phyloP scores from a whole-genome alignment of 306 rosid genomes.

The Castanopsis chinensis region DNA sequence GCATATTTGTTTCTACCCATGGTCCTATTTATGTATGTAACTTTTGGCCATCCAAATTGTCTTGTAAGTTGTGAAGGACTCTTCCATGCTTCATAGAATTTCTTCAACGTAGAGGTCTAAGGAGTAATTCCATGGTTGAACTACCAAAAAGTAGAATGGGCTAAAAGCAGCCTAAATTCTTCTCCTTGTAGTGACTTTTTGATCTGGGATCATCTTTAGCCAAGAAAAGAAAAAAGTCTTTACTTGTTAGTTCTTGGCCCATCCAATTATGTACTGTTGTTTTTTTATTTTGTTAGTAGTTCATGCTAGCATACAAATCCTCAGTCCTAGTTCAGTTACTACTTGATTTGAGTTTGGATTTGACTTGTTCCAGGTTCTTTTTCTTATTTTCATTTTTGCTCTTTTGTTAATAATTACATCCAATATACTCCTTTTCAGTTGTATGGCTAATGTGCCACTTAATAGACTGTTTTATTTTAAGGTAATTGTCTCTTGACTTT shows the following conservation, averaged over 20 bases:
- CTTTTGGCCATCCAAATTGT: background rate
- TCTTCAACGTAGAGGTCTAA: background rate
- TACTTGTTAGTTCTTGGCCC: background rate
- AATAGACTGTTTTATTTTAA: slow-evolving; percentile 23
- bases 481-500: slow-evolving; percentile 11
- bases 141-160: no score
- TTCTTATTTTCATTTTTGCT: background rate
- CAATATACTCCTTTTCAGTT: slow-evolving; percentile 16
- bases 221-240: background rate
- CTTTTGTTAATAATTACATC: slow-evolving; percentile 1
- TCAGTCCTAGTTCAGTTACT: background rate
- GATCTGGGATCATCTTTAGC: background rate
- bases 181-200: background rate
- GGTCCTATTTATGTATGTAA: background rate
- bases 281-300: background rate
- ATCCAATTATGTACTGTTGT: background rate
- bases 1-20: background rate
- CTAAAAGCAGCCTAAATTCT: no score
- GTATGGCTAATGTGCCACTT: slow-evolving; percentile 11
- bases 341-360: background rate
- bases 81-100: background rate
- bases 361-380: background rate
- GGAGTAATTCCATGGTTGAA: background rate
- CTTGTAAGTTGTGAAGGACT: background rate
- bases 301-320: background rate